phyloP scores from a whole-genome alignment of 2,329 filamentous ascomycete genomes.

The Aspergillus clavatus region DNA sequence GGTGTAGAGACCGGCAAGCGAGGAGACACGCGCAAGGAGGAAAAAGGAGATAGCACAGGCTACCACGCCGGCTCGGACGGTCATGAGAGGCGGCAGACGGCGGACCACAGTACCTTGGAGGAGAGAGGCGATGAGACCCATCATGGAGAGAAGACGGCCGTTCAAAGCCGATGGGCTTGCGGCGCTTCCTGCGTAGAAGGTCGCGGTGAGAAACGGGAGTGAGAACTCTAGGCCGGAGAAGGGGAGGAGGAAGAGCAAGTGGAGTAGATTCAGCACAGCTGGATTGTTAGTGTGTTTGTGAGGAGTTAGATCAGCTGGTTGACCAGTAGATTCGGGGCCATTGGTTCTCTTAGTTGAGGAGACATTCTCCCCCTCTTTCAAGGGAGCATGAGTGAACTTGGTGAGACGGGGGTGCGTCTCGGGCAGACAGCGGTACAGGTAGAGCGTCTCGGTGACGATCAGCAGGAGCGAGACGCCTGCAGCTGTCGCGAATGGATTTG shows the following conservation, averaged over 20 bases:
- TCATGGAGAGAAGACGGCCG: slow-evolving; percentile 79
- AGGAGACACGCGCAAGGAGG: slow-evolving; percentile 66
- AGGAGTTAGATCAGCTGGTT: slow-evolving; percentile 10
- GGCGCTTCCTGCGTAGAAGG: slow-evolving; percentile 71
- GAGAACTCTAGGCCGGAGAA: slow-evolving; percentile 99
- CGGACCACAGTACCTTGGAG: slow-evolving; percentile 90
- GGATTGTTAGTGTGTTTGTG: slow-evolving; percentile 73
- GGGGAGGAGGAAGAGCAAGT: slow-evolving; percentile 89
- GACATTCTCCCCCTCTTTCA: slow-evolving; percentile 12
- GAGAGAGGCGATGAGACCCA: slow-evolving; percentile 86
- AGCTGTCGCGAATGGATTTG: slow-evolving; percentile 90
- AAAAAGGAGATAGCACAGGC: slow-evolving; percentile 76
- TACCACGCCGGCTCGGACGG: slow-evolving; percentile 72
- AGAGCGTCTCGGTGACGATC: slow-evolving; percentile 80
- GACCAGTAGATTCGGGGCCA: not conserved
- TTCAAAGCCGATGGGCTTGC: slow-evolving; percentile 62
- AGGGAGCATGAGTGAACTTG: slow-evolving; percentile 27
- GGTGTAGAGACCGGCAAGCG: slow-evolving; percentile 66
- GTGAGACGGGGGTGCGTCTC: slow-evolving; percentile 69
- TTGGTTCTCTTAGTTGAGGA: not conserved
- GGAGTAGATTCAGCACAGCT: slow-evolving; percentile 72
- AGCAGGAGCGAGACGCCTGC: slow-evolving; percentile 81
- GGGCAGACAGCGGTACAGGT: slow-evolving; percentile 77
- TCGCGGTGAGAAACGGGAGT: slow-evolving; percentile 94
- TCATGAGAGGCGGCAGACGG: slow-evolving; percentile 72